Evolutionary conservation across 2,329 filamentous ascomycete species (phyloP), one percentile per base, ranked within the genome.

Genomic region (Chrysosporium queenslandicum): DNA sequence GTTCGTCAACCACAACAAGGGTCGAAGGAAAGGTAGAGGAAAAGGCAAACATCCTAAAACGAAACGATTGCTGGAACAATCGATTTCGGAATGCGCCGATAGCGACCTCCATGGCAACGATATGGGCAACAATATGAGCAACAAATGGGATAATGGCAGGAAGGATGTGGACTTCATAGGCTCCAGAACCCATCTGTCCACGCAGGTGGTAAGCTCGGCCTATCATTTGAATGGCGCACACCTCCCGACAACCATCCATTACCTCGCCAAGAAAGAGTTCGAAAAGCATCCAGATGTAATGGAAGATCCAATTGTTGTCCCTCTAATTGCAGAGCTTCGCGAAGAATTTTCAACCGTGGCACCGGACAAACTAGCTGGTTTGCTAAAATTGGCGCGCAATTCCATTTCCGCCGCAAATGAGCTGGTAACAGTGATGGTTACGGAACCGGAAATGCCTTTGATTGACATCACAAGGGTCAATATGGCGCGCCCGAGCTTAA

Each of bases 111-210:
- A 55, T 55, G 21, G 43, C 14, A 36, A 53, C 2, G 45, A 37
- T n/a, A 43, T 49, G 2, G 45, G 43, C 14, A 36, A 53, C 2
- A 46, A 37, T n/a, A 43, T 49, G 2, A 43, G 56, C 9, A 85
- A 82, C 58, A 77, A 76, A 57, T 86, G 82, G 82, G 71, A 78
- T 53, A 71, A 69, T 27, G 76, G 74, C 1, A 73, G 68, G 41
- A 68, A 75, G 48, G 80, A 85, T 56, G 71, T 85, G 12, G 76
- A 81, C 0, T 83, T 82, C 56, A 77, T 86, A 50, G 72, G 73
- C 12, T 72, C 73, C 7, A 73, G 77, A 36, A 75, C 72, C 2
- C 64, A 64, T 2, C 61, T 77, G 12, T 63, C 75, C 2, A 66
- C 68, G 27, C 67, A 72, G 27, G 64, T 67, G 0, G 72, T 83